phyloP scores from a whole-genome alignment of 2,329 filamentous ascomycete genomes.

The Neocucurbitaria cava region DNA sequence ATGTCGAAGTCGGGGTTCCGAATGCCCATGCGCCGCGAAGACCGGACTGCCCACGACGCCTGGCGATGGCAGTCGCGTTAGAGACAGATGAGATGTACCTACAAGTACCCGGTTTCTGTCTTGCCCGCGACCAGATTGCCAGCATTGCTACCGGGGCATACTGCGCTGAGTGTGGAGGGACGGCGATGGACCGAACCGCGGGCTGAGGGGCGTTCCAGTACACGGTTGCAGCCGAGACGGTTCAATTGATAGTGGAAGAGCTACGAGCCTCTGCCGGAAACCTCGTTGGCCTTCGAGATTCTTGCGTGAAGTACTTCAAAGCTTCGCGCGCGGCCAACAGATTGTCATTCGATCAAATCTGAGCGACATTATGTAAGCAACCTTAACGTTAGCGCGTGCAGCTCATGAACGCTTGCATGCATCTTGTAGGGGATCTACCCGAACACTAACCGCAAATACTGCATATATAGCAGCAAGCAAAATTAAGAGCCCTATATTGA shows the following conservation, averaged over 20 bases:
- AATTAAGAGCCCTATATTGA: too few relatives aligned
- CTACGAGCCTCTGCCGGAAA: neutral
- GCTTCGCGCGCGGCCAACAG: neutral
- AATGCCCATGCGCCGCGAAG: slow-evolving; percentile 59
- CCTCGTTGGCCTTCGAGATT: neutral
- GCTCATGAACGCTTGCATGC: neutral
- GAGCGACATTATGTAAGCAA: neutral
- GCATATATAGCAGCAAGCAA: neutral
- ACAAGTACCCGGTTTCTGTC: slow-evolving; percentile 66
- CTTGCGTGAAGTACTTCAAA: neutral
- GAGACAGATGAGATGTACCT: slow-evolving; percentile 68
- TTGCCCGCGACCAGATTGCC: slow-evolving; percentile 71
- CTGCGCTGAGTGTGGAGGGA: slow-evolving; percentile 27
- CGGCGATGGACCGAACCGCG: slow-evolving; percentile 24
- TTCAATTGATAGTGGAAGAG: neutral
- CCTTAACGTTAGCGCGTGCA: neutral
- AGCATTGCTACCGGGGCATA: slow-evolving; percentile 64
- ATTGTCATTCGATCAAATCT: slow-evolving; percentile 1
- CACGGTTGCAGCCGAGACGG: slow-evolving; percentile 8
- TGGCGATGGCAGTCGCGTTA: slow-evolving; percentile 56
- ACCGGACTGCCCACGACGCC: slow-evolving; percentile 59
- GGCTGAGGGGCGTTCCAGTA: slow-evolving; percentile 18
- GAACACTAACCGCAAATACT: neutral
- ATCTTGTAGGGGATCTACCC: neutral
- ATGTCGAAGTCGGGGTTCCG: slow-evolving; percentile 65